Percentiles rank a stretch among this genome's conserved stretches.
Conservation (phyloP, 306 rosid genomes). For the Luffa acutangula region DNA sequence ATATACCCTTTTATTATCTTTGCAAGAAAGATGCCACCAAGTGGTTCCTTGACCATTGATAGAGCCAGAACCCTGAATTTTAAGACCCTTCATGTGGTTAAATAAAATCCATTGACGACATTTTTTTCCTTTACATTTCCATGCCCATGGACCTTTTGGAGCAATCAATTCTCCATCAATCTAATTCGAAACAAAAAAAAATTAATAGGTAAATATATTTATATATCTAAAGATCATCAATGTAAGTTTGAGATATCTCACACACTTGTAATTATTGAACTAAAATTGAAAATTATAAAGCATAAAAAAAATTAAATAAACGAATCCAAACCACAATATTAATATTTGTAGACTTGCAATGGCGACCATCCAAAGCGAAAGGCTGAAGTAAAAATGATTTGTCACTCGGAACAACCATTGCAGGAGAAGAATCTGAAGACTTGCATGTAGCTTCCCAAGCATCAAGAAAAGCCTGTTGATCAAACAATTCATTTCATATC, state of each 20-base stretch:
- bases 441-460: constrained; percentile 11
- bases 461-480: neutral
- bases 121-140: neutral
- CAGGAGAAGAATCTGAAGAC: neutral
- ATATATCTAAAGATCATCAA: no score
- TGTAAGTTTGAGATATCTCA: no score
- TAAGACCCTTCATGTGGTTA: neutral
- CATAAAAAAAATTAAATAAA: neutral
- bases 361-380: neutral
- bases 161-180: constrained; percentile 8
- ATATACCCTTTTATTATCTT: neutral
- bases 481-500: neutral
- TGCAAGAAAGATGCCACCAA: constrained; percentile 4
- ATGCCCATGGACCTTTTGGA: neutral
- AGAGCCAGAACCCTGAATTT: neutral
- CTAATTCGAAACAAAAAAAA: neutral
- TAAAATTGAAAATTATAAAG: no score
- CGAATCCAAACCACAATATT: neutral
- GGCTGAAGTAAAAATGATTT: constrained; percentile 6
- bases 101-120: constrained; percentile 10
- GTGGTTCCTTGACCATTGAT: neutral
- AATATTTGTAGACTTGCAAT: neutral
- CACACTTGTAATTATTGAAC: no score
- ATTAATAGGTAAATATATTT: neutral
- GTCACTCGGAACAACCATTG: neutral